Conservation (phyloP, 768 basidiomycete species). For the Boletus reticuloceps region DNA sequence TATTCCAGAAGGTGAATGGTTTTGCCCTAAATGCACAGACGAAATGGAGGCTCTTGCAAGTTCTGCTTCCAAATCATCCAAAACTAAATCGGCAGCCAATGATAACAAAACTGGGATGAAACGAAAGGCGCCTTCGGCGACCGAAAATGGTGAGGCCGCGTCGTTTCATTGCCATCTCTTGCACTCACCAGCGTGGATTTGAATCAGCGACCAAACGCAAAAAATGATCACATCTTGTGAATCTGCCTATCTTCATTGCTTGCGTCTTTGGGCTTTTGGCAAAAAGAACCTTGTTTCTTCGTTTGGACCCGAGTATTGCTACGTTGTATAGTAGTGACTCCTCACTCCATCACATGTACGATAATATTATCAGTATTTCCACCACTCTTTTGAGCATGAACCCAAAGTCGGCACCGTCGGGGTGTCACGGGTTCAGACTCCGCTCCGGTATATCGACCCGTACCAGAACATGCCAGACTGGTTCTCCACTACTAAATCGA, state of each 20-base stretch:
- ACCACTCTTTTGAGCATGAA: background rate
- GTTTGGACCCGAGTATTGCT: slow-evolving; percentile 1
- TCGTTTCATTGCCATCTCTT: background rate
- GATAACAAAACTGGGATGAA: slow-evolving; percentile 35
- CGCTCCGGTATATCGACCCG: too few relatives aligned
- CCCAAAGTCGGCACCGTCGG: too few relatives aligned
- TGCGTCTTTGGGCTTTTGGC: background rate
- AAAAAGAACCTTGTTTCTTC: slow-evolving; percentile 1
- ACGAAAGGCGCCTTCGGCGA: slow-evolving; percentile 44
- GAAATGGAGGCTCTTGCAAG: slow-evolving; percentile 49
- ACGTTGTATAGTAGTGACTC: slow-evolving; percentile 17
- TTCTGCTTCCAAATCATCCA: slow-evolving; percentile 13
- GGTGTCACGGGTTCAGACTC: too few relatives aligned
- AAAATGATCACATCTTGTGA: slow-evolving; percentile 24
- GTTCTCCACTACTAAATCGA: too few relatives aligned
- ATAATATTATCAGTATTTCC: slow-evolving; percentile 26
- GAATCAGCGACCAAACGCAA: slow-evolving; percentile 38
- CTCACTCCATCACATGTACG: slow-evolving; percentile 6
- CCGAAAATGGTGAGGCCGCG: slow-evolving; percentile 36
- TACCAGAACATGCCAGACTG: too few relatives aligned
- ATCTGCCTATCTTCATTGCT: background rate
- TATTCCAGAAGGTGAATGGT: slow-evolving; percentile 91
- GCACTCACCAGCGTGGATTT: background rate
- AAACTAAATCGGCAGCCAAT: background rate
- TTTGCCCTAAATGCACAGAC: slow-evolving; percentile 72